Evolutionary conservation across 2,329 filamentous ascomycete species (phyloP), one percentile per base, ranked within the genome.

Genomic region (Colletotrichum noveboracense): DNA sequence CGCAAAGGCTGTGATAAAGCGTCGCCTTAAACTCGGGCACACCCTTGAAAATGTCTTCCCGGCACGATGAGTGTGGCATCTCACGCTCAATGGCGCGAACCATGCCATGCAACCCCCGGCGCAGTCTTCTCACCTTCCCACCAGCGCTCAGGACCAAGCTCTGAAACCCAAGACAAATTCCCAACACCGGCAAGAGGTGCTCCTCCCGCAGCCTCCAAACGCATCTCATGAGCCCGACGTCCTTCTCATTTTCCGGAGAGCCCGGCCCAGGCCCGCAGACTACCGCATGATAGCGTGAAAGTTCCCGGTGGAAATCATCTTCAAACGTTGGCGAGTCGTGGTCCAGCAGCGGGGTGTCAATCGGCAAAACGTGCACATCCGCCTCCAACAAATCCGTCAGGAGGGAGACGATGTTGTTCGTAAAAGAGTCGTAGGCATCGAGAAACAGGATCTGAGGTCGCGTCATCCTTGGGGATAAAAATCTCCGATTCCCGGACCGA

Each of bases 391-490:
- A 89, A 6, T 93, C 92, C 79, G 94, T 91, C 62, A 98, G 89
- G 38, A 98, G 91, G 7, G 94, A 93, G 69, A 97, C 92, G 80
- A 98, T 97, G 86, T 98, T 98, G 86, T 98, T 96, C 71, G 96
- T 95, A 85, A 98, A 99, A 56, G 96, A 98, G 87, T 99, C 97
- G 85, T 98, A 98, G 77, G 96, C 96, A 84, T 98, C 97, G 79
- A 99, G 89, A 85, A 98, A 98, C 77, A 98, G 91, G 77, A 98
- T 94, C 76, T 87, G 87, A 77, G 82, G 81, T 56, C 79, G 80
- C 67, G 74, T 77, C 83, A 84, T 84, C 64, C 74, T 76, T 61
- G 67, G 56, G 56, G 43, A 12, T 24, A 64, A 38, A 68, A 56
- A 6, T 65, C 55, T 18, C 26, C 36, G n/a, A 32, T 65, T 58